phyloP scores from a whole-genome alignment of 2,329 filamentous ascomycete genomes.

The Nemania sp. region DNA sequence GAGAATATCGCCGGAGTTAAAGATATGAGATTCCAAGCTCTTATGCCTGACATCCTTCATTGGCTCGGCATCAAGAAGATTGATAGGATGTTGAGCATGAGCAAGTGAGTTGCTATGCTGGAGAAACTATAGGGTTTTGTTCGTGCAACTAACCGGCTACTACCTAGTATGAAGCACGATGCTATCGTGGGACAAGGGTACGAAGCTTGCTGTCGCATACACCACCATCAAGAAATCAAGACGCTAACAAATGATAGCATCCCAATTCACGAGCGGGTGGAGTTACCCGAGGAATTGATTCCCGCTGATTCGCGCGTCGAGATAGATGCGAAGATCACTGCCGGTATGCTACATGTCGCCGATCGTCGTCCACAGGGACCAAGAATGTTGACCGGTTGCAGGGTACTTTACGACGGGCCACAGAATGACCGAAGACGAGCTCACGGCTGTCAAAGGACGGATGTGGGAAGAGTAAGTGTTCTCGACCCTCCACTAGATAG shows the following conservation, averaged over 20 bases:
- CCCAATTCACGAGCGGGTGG: conserved; percentile 88
- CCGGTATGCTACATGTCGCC: conserved; percentile 68
- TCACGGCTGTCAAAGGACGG: conserved; percentile 86
- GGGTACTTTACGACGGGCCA: conserved; percentile 88
- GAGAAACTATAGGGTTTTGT: conserved; percentile 31
- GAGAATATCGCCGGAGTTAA: conserved; percentile 98
- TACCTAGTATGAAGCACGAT: conserved; percentile 84
- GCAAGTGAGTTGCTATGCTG: conserved; percentile 72
- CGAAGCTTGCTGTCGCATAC: conserved; percentile 47
- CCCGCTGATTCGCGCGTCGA: conserved; percentile 96
- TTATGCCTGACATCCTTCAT: conserved; percentile 98
- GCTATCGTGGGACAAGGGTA: conserved; percentile 86
- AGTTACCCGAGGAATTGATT: conserved; percentile 93
- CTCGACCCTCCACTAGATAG: conserved; percentile 30
- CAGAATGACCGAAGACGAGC: conserved; percentile 86
- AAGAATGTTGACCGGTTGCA: conserved; percentile 52
- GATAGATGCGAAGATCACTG: conserved; percentile 98
- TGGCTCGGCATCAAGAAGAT: conserved; percentile 99
- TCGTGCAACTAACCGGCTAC: conserved; percentile 46
- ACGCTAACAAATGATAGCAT: conserved; percentile 65
- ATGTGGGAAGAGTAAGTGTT: conserved; percentile 84
- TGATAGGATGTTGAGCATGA: conserved; percentile 98
- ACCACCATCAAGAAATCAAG: conserved; percentile 10
- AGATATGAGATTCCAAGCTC: conserved; percentile 95
- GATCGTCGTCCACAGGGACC: conserved; percentile 29